phyloP scores from a whole-genome alignment of 2,329 filamentous ascomycete species.

The Clonostachys solani region DNA sequence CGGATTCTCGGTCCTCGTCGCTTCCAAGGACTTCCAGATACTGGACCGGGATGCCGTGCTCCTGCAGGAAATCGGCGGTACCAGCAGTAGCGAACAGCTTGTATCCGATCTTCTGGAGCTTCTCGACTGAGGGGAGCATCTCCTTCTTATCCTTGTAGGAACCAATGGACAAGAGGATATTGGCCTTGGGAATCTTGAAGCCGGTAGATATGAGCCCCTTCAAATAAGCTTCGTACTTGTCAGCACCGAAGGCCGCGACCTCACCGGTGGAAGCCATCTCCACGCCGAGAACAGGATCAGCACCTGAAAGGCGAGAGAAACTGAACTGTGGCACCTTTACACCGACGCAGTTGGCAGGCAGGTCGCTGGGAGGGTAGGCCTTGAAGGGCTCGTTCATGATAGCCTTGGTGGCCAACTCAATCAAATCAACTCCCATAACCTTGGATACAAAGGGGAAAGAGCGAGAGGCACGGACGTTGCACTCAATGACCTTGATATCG shows the following conservation, averaged over 20 bases:
- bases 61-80: constrained; percentile 93
- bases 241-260: constrained; percentile 90
- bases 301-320: constrained; percentile 93
- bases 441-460: constrained; percentile 99
- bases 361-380: constrained; percentile 74
- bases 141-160: constrained; percentile 98
- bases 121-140: constrained; percentile 88
- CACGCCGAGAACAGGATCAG: constrained; percentile 92
- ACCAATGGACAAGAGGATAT: constrained; percentile 91
- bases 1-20: constrained; percentile 82
- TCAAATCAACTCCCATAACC: constrained; percentile 95
- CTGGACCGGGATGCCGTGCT: constrained; percentile 87
- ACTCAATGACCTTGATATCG: constrained; percentile 99
- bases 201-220: constrained; percentile 95
- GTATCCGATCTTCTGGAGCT: constrained; percentile 86
- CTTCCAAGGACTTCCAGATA: constrained; percentile 84
- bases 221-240: constrained; percentile 97
- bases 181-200: constrained; percentile 93
- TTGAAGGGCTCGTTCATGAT: constrained; percentile 82
- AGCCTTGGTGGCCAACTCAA: constrained; percentile 97
- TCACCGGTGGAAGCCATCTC: constrained; percentile 99
- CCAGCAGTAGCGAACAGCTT: constrained; percentile 95
- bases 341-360: constrained; percentile 81
- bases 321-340: constrained; percentile 99
- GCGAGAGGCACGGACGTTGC: constrained; percentile 92